Conservation (phyloP, 192 early-diverging fungal species). For the Phycomyces blakesleeanus region DNA sequence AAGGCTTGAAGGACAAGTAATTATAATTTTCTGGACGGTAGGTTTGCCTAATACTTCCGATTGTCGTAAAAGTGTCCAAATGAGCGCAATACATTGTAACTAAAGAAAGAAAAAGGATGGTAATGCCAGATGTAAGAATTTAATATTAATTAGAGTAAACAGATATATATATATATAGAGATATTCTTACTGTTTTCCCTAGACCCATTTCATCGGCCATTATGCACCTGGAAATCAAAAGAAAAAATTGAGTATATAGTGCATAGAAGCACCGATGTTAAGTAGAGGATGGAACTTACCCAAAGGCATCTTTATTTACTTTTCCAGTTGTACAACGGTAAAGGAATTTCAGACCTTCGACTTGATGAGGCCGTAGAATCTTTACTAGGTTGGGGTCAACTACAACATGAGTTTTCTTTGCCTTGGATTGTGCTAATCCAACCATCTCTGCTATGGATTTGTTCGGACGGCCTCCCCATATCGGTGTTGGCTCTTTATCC, state of each 20-base stretch:
- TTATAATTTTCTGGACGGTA: constrained; percentile 94
- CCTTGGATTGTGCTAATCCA: constrained; percentile 40
- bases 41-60: constrained; percentile 84
- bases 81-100: constrained; percentile 86
- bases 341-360: constrained; percentile 94
- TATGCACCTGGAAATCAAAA: constrained; percentile 61
- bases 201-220: constrained; percentile 99
- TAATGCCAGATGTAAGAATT: not conserved
- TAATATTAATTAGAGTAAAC: not conserved
- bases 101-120: constrained; percentile 18
- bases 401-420: constrained; percentile 64
- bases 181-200: constrained; percentile 67
- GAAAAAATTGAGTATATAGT: not conserved
- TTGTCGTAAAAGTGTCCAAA: constrained; percentile 97
- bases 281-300: constrained; percentile 26
- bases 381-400: constrained; percentile 85
- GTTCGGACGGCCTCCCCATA: constrained; percentile 32
- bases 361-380: constrained; percentile 91
- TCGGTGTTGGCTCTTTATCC: not conserved
- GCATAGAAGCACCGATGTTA: not conserved
- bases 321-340: constrained; percentile 91
- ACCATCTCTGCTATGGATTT: constrained; percentile 55
- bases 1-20: constrained; percentile 92
- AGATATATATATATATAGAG: not conserved
- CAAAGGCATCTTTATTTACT: constrained; percentile 68